Base-by-base conservation (phyloP, 2,329 filamentous ascomycete species). In the Golovinomyces cichoracearum region DNA sequence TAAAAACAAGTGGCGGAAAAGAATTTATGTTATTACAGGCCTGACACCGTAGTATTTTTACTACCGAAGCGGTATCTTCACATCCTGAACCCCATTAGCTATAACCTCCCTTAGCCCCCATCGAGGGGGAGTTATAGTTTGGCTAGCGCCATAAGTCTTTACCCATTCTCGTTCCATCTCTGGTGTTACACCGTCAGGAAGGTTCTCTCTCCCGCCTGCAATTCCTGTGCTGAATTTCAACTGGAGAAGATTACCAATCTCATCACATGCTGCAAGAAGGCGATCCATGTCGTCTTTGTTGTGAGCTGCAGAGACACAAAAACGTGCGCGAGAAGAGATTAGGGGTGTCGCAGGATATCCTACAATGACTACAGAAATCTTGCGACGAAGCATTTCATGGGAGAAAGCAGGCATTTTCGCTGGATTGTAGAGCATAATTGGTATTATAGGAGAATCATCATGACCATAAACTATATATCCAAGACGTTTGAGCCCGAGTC, bases 321-420 rank as follows among this genome's bases (percentile, higher is more conserved):
- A 94, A 45, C 90, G 81, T 47, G 84, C 90, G 54, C 90, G 81
- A 19, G 88, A 94, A 53, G 83, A 92, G 57, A 95, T 92, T 42
- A 98, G 73, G 1, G 90, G 90, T 1, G 90, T 98, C 7, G 88
- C 90, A 5, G 90, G 90, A 62, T 98, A 98, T 48, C 88, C 90
- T 52, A 98, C 90, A 42, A 98, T 83, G 35, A 98, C 90, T 47
- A 95, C 83, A 0, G 88, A 90, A 57, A 98, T 95, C 65, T 94
- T 95, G 60, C 90, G 83, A 66, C 83, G 83, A 52, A 95, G 74
- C 90, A 98, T 95, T 64, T 95, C 90, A 62, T 93, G 90, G 46
- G 85, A 94, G 65, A 98, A 98, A 51, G 90, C 88, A 4, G 88
- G 83, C 71, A 98, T 94, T 68, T 98, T 98, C 58, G 83, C 90